Conservation (phyloP, 257 asterid species). For the Cordia subcordata region DNA sequence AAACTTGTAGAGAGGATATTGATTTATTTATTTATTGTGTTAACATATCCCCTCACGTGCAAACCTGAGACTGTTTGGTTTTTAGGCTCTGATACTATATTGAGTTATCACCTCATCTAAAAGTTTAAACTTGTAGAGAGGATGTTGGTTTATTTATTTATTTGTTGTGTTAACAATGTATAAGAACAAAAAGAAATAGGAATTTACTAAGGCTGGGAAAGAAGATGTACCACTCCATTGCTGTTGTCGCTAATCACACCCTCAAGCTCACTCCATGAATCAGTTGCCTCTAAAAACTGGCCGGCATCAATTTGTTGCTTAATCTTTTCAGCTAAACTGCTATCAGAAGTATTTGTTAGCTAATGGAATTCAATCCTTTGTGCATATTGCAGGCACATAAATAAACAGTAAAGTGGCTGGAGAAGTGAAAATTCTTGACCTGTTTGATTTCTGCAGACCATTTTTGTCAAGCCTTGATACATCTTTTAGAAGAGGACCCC, state of each 20-base stretch:
- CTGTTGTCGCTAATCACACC: slow-evolving; percentile 36
- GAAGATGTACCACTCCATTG: slow-evolving; percentile 56
- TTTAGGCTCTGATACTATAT: no score
- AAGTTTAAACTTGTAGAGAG: no score
- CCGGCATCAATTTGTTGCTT: slow-evolving; percentile 46
- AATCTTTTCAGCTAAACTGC: slow-evolving; percentile 65
- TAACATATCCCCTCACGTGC: no score
- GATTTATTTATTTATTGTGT: no score
- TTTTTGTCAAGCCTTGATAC: slow-evolving; percentile 70
- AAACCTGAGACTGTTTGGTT: no score
- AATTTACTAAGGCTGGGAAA: neutral
- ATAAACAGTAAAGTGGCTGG: neutral
- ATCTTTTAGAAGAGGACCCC: slow-evolving; percentile 97
- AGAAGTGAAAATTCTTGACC: slow-evolving; percentile 29
- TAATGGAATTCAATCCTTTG: neutral
- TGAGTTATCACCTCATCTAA: no score
- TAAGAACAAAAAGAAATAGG: neutral
- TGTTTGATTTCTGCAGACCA: slow-evolving; percentile 62
- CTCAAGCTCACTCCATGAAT: slow-evolving; percentile 62
- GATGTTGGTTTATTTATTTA: no score
- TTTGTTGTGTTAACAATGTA: no score
- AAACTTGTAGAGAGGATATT: no score
- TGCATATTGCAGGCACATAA: neutral
- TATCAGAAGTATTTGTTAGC: slow-evolving; percentile 16
- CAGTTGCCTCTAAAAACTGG: slow-evolving; percentile 56